These are phyloP conservation scores for Tulasnella sp. DNA, from an alignment of 768 basidiomycete genomes.

Conservation along the genomic window DNA sequence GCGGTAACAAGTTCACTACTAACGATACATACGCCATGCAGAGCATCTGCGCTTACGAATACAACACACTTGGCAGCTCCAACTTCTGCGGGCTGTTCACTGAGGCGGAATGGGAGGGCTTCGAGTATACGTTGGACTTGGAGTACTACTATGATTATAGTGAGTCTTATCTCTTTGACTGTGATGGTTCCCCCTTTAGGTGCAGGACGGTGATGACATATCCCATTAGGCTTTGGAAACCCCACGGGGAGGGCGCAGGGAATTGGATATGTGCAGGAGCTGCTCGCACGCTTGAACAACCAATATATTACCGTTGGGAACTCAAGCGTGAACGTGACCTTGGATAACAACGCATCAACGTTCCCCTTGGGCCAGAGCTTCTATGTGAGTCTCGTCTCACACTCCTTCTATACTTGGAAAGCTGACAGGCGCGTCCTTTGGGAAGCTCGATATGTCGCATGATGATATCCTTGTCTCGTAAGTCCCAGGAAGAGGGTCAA, in stretches of 20 bases:
- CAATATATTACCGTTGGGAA: constrained; percentile 8
- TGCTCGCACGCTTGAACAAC: constrained; percentile 11
- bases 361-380: constrained; percentile 11
- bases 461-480: constrained; percentile 1
- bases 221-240: not conserved
- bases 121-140: not conserved
- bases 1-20: not conserved
- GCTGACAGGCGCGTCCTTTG: too few relatives aligned
- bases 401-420: too few relatives aligned
- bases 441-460: constrained; percentile 3
- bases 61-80: not conserved
- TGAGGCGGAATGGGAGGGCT: constrained; percentile 7
- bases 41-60: constrained; percentile 16
- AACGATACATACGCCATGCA: constrained; percentile 19
- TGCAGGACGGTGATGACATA: too few relatives aligned
- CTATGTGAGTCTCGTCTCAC: constrained; percentile 2
- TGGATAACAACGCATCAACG: constrained; percentile 15
- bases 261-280: constrained; percentile 16
- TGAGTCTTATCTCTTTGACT: not conserved
- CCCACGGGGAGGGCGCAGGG: constrained; percentile 13
- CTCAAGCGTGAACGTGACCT: constrained; percentile 10
- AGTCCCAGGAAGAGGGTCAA: too few relatives aligned
- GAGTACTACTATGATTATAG: not conserved
- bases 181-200: not conserved
- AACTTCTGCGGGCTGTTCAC: constrained; percentile 3